These are phyloP conservation scores for Rhodofomes roseus DNA, from an alignment of 1,284 basidiomycete genomes.

Conservation along the genomic window DNA sequence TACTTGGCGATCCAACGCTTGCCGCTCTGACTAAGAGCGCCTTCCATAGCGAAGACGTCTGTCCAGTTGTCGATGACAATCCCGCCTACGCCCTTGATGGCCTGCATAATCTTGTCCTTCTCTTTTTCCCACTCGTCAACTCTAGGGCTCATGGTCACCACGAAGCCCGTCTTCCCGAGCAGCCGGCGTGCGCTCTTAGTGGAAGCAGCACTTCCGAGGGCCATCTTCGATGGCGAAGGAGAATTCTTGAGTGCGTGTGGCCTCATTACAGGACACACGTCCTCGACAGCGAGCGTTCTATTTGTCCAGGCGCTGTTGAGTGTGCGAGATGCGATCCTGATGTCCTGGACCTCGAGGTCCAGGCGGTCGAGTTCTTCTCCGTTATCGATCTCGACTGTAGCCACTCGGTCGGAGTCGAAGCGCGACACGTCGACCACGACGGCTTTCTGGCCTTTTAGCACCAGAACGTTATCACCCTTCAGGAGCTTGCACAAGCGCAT, in stretches of 20 bases:
- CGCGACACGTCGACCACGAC: slow-evolving; percentile 35
- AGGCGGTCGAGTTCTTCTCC: slow-evolving; percentile 29
- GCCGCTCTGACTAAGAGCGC: slow-evolving; percentile 36
- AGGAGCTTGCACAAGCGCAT: slow-evolving; percentile 50
- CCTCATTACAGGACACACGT: slow-evolving; percentile 38
- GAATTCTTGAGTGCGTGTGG: slow-evolving; percentile 29
- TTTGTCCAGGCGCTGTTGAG: slow-evolving; percentile 51
- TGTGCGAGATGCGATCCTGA: slow-evolving; percentile 47
- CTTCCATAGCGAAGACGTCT: slow-evolving; percentile 60
- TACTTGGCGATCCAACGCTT: slow-evolving; percentile 51
- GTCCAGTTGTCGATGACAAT: slow-evolving; percentile 62
- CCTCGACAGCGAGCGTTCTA: slow-evolving; percentile 37
- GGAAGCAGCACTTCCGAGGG: slow-evolving; percentile 27
- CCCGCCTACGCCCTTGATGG: slow-evolving; percentile 57
- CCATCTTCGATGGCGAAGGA: slow-evolving; percentile 44
- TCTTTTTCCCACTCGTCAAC: slow-evolving; percentile 18
- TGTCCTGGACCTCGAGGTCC: slow-evolving; percentile 28
- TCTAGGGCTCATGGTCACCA: slow-evolving; percentile 29
- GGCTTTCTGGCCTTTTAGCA: slow-evolving; percentile 26
- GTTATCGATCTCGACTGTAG: slow-evolving; percentile 39
- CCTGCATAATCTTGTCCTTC: slow-evolving; percentile 38
- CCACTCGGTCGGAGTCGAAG: slow-evolving; percentile 29
- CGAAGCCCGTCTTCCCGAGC: slow-evolving; percentile 39
- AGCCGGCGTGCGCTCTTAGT: slow-evolving; percentile 31
- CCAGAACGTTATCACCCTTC: slow-evolving; percentile 54